Evolutionary conservation across 495 filamentous ascomycete genomes (phyloP).

Genomic region (Glutinoglossum americanum): DNA sequence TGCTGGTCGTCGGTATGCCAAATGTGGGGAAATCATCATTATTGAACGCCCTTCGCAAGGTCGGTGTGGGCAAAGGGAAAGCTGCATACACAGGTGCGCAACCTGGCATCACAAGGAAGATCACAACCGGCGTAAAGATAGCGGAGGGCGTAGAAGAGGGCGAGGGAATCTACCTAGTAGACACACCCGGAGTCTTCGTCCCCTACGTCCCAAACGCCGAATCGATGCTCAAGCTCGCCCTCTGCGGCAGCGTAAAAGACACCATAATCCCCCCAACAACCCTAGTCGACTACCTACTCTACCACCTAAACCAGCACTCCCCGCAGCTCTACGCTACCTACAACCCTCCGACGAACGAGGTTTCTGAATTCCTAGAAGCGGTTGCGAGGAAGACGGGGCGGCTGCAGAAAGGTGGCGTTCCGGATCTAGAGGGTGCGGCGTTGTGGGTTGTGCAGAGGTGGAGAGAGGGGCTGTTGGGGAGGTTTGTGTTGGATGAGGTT

Average conservation of each 20-base stretch:
- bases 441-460: slow-evolving; percentile 72
- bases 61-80: slow-evolving; percentile 48
- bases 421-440: slow-evolving; percentile 52
- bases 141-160: slow-evolving; percentile 19
- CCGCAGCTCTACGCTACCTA: slow-evolving; percentile 39
- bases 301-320: slow-evolving; percentile 46
- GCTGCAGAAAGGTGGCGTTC: slow-evolving; percentile 48
- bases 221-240: slow-evolving; percentile 77
- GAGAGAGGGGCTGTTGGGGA: slow-evolving; percentile 53
- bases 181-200: slow-evolving; percentile 76
- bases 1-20: slow-evolving; percentile 89
- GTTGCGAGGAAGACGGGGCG: slow-evolving; percentile 56
- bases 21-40: slow-evolving; percentile 87
- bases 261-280: slow-evolving; percentile 52
- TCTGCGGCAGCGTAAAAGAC: slow-evolving; percentile 83
- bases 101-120: slow-evolving; percentile 75
- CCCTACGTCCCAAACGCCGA: slow-evolving; percentile 70
- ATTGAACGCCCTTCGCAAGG: slow-evolving; percentile 60
- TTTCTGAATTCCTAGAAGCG: slow-evolving; percentile 39
- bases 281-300: slow-evolving; percentile 77
- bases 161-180: slow-evolving; percentile 39
- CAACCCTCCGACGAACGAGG: slow-evolving; percentile 59
- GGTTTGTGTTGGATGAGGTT: slow-evolving; percentile 63
- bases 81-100: slow-evolving; percentile 65
- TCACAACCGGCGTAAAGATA: slow-evolving; percentile 67